Evolutionary conservation across 768 basidiomycete species (phyloP), one percentile per base, ranked within the genome.

Genomic region (Calvatia gigantea): DNA sequence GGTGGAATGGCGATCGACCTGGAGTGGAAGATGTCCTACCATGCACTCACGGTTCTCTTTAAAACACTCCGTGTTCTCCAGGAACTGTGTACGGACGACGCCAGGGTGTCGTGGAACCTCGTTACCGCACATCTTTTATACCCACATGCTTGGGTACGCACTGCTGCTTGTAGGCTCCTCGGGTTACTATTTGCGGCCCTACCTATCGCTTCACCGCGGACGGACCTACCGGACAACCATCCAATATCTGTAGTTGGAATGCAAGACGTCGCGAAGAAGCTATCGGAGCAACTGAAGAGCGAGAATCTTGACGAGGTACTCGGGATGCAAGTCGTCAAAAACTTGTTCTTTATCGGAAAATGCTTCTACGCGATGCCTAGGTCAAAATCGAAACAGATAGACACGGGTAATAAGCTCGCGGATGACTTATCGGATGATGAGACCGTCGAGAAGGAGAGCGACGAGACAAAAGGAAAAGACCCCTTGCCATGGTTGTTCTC

Each of bases 121-220:
- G 76, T 97, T 38, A 73, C 82, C 21, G 62, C 73, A 0, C 85
- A 89, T 62, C 80, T 98, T 2, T 75, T 89, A 2, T 98, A 87
- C 72, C 94, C 95, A 4, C 97, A 99, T 68, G 83, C 91, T 3
- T 98, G 95, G 96, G 94, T 97, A 0, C 86, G 95, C 38, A 84
- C 83, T 4, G 88, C 87, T 0, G 79, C 94, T 1, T 86, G 87
- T 56, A 79, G 91, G 53, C 75, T 94, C 11, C 67, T 97, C 2
- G 92, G 92, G 15, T 63, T 78, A 19, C 71, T 94, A 4, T 94
- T 89, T 66, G 69, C 79, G 4, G 75, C 80, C 2, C 65, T 79
- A 11, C 80, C 81, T 29, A 69, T 76, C 2, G 67, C 73, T 3
- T 60, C 70, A 3, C 78, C 81, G 0, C 59, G 61, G 3, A 43